Evolutionary conservation across 495 filamentous ascomycete species (phyloP), one percentile per base, ranked within the genome.

Genomic region (Aspergillus bertholletiae): DNA sequence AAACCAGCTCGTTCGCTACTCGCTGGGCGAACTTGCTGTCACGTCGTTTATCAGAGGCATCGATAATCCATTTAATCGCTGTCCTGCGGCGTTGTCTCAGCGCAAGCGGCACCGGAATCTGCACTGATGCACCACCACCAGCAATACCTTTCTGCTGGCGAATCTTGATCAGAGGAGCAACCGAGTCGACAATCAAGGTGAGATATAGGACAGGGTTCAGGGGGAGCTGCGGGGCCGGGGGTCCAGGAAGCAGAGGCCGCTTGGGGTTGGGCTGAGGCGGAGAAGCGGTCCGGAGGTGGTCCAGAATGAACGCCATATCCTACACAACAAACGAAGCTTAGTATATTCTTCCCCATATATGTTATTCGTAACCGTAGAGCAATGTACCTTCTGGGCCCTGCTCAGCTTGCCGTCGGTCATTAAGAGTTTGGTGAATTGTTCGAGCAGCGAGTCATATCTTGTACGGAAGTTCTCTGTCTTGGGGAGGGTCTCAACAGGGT

Each of bases 401-500:
- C 83, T 82, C 63, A 92, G 76, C 72, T 96, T 96, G 45, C 94
- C 94, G 72, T 96, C 80, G 56, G 76, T 74, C 93, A 97, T 98
- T 49, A 98, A 57, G 50, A 96, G 79, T 70, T 90, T 92, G 17
- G 90, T 96, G 58, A 97, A 77, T 74, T 96, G 94, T 41, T 85
- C 74, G 28, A 97, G 73, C 21, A 97, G 69, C 3, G 88, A 80
- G 61, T 95, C 86, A 66, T 97, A 95, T 51, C 94, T 82, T 55
- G 88, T 69, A 56, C 89, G 85, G 58, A 89, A 72, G 65, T 90
- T 79, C 52, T 79, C 66, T 11, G 81, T 73, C 24, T 79, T 77
- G 18, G 84, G 75, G 18, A 90, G 67, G 18, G 85, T 81, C n/a
- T 74, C 67, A 8, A 93, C 93, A 55, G 88, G 71, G 4, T 77